These are phyloP conservation scores for Rosa rugosa DNA, from an alignment of 306 rosid genomes.

Conservation along the genomic window DNA sequence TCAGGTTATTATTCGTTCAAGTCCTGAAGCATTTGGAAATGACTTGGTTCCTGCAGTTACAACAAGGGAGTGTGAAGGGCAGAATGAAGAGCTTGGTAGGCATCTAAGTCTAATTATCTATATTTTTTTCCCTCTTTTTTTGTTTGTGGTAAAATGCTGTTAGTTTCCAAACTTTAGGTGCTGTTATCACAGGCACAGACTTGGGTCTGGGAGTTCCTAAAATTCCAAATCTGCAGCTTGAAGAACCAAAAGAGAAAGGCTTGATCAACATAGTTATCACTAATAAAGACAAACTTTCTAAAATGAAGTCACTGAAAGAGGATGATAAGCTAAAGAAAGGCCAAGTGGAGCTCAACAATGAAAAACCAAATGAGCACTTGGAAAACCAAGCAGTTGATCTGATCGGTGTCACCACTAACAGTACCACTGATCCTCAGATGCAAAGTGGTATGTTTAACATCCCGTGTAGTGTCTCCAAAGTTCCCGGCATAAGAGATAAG, in stretches of 20 bases:
- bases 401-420: constrained; percentile 22
- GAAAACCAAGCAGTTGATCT: constrained; percentile 18
- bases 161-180: constrained; percentile 27
- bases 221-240: constrained; percentile 17
- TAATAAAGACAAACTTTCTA: constrained; percentile 11
- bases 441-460: constrained; percentile 44
- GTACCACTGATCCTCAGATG: constrained; percentile 37
- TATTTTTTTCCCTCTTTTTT: neutral
- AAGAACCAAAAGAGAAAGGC: constrained; percentile 13
- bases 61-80: constrained; percentile 38
- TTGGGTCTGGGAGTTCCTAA: constrained; percentile 41
- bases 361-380: constrained; percentile 25
- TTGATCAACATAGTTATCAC: constrained; percentile 5
- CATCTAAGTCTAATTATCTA: neutral
- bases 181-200: constrained; percentile 50
- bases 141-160: constrained; percentile 7
- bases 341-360: constrained; percentile 35
- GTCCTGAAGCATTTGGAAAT: constrained; percentile 36
- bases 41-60: constrained; percentile 35
- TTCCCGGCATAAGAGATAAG: constrained; percentile 3
- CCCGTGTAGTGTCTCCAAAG: constrained; percentile 16
- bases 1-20: constrained; percentile 40
- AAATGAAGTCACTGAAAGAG: constrained; percentile 23
- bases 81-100: constrained; percentile 42
- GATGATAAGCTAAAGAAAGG: constrained; percentile 30